Evolutionary conservation across 306 rosid genomes (phyloP).

Genomic region (Casuarina cunninghamiana): DNA sequence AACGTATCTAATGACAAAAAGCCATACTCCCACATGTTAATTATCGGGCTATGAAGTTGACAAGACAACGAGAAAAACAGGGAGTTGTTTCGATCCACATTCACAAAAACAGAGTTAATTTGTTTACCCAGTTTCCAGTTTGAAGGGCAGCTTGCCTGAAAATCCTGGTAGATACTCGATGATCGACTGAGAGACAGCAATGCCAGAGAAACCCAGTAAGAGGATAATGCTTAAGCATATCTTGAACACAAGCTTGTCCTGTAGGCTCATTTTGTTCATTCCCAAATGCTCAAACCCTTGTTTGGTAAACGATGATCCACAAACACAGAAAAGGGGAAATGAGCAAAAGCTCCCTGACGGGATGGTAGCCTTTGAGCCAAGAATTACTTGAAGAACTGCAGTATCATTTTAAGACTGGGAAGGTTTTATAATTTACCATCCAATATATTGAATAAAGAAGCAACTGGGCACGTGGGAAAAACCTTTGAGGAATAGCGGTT

Average conservation of each 20-base stretch:
- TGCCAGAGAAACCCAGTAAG: neutral
- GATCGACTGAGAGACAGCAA: slow-evolving; percentile 3
- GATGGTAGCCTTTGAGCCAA: no score
- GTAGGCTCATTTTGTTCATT: neutral
- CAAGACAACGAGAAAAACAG: neutral
- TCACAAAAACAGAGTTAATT: neutral
- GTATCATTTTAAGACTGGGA: neutral
- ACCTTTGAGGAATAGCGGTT: neutral
- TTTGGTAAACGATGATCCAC: no score
- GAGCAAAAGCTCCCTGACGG: no score
- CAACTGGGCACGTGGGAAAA: neutral
- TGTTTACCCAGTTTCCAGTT: slow-evolving; percentile 21
- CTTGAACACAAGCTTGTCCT: neutral
- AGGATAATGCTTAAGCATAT: neutral
- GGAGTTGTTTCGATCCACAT: neutral
- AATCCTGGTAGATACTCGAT: slow-evolving; percentile 5
- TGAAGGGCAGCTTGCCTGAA: slow-evolving; percentile 12
- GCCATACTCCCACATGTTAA: neutral
- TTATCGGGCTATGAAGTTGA: neutral
- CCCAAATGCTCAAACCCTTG: neutral
- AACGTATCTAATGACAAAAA: slow-evolving; percentile 20
- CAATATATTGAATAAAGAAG: neutral
- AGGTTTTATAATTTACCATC: neutral
- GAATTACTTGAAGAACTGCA: no score
- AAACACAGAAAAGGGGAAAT: no score